These are phyloP conservation scores for Laburnicola sp. DNA, from an alignment of 2,329 filamentous ascomycete species.

Conservation along the genomic window DNA sequence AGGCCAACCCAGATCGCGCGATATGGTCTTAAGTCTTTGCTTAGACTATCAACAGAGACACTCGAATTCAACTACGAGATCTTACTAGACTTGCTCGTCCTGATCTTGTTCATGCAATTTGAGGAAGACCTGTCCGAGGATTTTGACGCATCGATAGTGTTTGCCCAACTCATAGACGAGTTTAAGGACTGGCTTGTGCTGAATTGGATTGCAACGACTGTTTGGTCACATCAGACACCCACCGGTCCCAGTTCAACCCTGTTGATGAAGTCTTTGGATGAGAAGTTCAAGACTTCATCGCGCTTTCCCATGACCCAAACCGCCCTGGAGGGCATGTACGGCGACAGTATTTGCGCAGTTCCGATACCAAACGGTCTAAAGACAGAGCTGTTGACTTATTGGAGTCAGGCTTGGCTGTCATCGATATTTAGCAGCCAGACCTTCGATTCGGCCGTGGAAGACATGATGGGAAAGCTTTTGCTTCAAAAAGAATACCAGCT, in stretches of 20 bases:
- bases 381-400: conserved; percentile 47
- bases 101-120: conserved; percentile 84
- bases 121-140: conserved; percentile 70
- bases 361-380: conserved; percentile 30
- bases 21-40: conserved; percentile 74
- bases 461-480: conserved; percentile 52
- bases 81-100: conserved; percentile 78
- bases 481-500: conserved; percentile 51
- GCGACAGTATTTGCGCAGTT: conserved; percentile 36
- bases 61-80: conserved; percentile 72
- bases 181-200: conserved; percentile 44
- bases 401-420: conserved; percentile 51
- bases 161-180: conserved; percentile 63
- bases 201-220: conserved; percentile 40
- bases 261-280: conserved; percentile 28
- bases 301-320: conserved; percentile 42
- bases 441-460: conserved; percentile 44
- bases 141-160: conserved; percentile 63
- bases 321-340: conserved; percentile 42
- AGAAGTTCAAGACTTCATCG: conserved; percentile 28
- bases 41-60: conserved; percentile 78
- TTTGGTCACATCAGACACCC: conserved; percentile 36
- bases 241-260: conserved; percentile 35
- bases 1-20: conserved; percentile 61
- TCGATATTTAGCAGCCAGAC: conserved; percentile 43